Evolutionary conservation across 176 grass and related monocot species (phyloP), one percentile per base, ranked within the genome.

Genomic region (Zoysia pacifica): DNA sequence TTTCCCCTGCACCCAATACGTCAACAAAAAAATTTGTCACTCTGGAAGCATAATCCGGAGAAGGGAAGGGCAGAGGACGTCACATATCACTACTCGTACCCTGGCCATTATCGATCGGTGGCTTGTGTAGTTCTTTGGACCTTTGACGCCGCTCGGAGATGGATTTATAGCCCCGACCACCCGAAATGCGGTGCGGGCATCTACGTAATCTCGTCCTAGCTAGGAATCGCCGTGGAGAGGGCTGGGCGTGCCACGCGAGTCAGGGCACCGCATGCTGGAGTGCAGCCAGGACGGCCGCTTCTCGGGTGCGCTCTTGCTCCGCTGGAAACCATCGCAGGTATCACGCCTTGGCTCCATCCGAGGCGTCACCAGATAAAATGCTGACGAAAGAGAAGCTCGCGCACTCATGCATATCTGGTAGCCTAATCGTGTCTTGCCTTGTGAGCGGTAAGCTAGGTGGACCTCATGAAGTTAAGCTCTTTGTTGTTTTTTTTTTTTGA

Each of bases 221-320:
- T 8, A 48, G 42, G 58, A 37, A 45, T 9, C 0, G 43, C 4
- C 35, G 75, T 78, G 75, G 75, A 51, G 61, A 15, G 35, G 9
- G 61, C 8, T 2, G 61, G 75, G 1, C 47, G 75, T 11, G 75
- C 75, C 75, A 78, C 75, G 75, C 4, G 5, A 11, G 51, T 11
- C 3, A 45, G 19, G 28, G 45, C 60, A 9, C 75, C 61, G 75
- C 60, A 63, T 76, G 59, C 20, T 53, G 70, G 20, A 5, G 28
- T 47, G 51, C 6, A n/a, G 1, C 40, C 46, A 48, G 18, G 10
- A 20, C 2, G 4, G 8, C 1, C 9, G 9, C 19, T 6, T 12
- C 41, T 3, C 40, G 28, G 28, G 28, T 28, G 28, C 14, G 39
- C 15, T 8, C 9, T 40, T 54, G 70, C 49, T 55, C 70, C 0